phyloP scores from a whole-genome alignment of 1,284 basidiomycete genomes.

The Trichosporon coremiiforme region DNA sequence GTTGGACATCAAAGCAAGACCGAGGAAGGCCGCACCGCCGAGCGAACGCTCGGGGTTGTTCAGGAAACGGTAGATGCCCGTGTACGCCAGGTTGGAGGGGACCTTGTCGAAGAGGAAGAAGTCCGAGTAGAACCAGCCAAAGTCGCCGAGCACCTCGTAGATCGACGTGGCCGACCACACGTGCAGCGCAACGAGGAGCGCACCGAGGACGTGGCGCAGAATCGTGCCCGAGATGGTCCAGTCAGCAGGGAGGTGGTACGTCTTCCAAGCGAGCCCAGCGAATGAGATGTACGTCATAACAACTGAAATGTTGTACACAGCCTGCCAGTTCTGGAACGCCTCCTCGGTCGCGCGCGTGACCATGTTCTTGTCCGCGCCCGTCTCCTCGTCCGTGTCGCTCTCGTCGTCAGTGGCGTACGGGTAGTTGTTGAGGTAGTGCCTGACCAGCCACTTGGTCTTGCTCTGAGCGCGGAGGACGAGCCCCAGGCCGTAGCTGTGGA shows the following conservation, averaged over 20 bases:
- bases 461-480: slow-evolving; percentile 80
- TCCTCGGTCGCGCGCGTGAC: slow-evolving; percentile 77
- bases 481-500: slow-evolving; percentile 89
- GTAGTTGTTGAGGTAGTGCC: slow-evolving; percentile 91
- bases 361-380: slow-evolving; percentile 57
- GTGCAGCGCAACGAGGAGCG: slow-evolving; percentile 82
- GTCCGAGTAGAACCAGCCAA: slow-evolving; percentile 97
- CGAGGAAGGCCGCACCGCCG: slow-evolving; percentile 94
- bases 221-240: slow-evolving; percentile 91
- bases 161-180: slow-evolving; percentile 88
- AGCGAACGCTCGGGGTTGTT: slow-evolving; percentile 93
- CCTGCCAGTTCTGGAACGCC: slow-evolving; percentile 94
- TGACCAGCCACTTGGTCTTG: slow-evolving; percentile 81
- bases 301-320: slow-evolving; percentile 85
- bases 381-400: slow-evolving; percentile 49
- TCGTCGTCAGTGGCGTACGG: slow-evolving; percentile 64
- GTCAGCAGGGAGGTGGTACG: slow-evolving; percentile 74
- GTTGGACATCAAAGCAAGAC: slow-evolving; percentile 84
- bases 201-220: slow-evolving; percentile 81
- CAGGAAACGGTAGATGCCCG: slow-evolving; percentile 93
- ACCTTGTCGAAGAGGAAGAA: slow-evolving; percentile 93
- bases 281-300: slow-evolving; percentile 93
- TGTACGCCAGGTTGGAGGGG: slow-evolving; percentile 87
- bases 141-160: slow-evolving; percentile 88
- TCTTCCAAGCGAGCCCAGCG: slow-evolving; percentile 79